Conservation (phyloP, 768 basidiomycete genomes). For the Pisolithus sp. region DNA sequence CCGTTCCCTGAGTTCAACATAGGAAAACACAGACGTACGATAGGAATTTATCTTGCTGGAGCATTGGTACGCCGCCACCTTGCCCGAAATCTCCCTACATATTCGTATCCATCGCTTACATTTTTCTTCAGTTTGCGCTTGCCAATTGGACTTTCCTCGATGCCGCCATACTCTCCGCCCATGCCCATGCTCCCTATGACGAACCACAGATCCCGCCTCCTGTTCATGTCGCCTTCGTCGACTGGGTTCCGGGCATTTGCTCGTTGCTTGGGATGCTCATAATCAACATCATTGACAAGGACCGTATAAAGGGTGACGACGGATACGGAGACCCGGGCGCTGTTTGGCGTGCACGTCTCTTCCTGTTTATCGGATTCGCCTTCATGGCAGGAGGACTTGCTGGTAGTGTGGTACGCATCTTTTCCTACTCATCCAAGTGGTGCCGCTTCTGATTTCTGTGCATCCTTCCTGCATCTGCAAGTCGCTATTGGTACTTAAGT, state of each 20-base stretch:
- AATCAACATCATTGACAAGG: constrained; percentile 94
- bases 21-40: constrained; percentile 70
- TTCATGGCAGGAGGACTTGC: constrained; percentile 97
- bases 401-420: constrained; percentile 86
- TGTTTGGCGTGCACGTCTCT: constrained; percentile 86
- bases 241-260: constrained; percentile 97
- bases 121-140: constrained; percentile 70
- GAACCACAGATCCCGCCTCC: constrained; percentile 63
- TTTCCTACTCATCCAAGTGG: neutral
- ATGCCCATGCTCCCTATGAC: constrained; percentile 71
- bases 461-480: constrained; percentile 25
- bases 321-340: constrained; percentile 70
- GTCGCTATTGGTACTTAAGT: constrained; percentile 89
- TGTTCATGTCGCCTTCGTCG: constrained; percentile 84
- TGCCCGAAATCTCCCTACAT: too few relatives aligned
- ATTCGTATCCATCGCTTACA: too few relatives aligned
- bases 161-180: constrained; percentile 83
- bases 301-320: constrained; percentile 73
- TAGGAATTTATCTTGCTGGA: constrained; percentile 89
- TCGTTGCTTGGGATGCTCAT: constrained; percentile 88
- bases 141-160: constrained; percentile 96
- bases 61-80: constrained; percentile 58
- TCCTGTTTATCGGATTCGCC: constrained; percentile 93
- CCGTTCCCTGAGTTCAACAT: constrained; percentile 74
- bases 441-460: neutral